phyloP scores from a whole-genome alignment of 331 rosid species.

The Acacia pycnantha region DNA sequence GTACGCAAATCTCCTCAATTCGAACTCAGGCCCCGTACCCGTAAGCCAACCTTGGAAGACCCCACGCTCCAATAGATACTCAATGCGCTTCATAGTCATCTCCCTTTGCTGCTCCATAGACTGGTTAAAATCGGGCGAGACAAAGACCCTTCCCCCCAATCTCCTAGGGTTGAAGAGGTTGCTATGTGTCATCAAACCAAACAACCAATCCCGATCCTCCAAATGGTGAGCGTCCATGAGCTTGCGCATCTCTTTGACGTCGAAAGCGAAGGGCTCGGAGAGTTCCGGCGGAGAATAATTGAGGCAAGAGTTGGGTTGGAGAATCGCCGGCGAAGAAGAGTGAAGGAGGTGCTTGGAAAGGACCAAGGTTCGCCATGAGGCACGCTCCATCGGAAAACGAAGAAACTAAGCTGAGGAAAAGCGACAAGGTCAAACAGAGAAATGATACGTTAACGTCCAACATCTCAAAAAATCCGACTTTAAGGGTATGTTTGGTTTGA shows the following conservation, averaged over 20 bases:
- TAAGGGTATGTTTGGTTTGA: too few species aligned
- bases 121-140: constrained; percentile 75
- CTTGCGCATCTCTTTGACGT: constrained; percentile 56
- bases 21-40: constrained; percentile 41
- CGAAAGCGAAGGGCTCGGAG: constrained; percentile 41
- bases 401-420: background rate
- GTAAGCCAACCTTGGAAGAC: constrained; percentile 78
- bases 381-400: constrained; percentile 39
- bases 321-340: constrained; percentile 19
- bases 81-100: constrained; percentile 73
- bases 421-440: background rate
- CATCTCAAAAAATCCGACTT: too few species aligned
- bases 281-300: constrained; percentile 49
- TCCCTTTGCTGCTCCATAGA: constrained; percentile 86
- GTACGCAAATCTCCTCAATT: constrained; percentile 60
- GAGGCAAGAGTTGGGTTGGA: constrained; percentile 41
- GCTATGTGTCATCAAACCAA: constrained; percentile 60
- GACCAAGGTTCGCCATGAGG: constrained; percentile 53
- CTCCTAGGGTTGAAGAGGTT: constrained; percentile 56
- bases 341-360: constrained; percentile 45
- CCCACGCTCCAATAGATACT: constrained; percentile 58
- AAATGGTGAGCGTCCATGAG: constrained; percentile 68
- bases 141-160: constrained; percentile 54
- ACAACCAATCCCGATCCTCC: constrained; percentile 78
- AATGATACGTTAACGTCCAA: background rate